phyloP scores from a whole-genome alignment of 352 stramenopile genomes.

The Phytophthora aleatoria region DNA sequence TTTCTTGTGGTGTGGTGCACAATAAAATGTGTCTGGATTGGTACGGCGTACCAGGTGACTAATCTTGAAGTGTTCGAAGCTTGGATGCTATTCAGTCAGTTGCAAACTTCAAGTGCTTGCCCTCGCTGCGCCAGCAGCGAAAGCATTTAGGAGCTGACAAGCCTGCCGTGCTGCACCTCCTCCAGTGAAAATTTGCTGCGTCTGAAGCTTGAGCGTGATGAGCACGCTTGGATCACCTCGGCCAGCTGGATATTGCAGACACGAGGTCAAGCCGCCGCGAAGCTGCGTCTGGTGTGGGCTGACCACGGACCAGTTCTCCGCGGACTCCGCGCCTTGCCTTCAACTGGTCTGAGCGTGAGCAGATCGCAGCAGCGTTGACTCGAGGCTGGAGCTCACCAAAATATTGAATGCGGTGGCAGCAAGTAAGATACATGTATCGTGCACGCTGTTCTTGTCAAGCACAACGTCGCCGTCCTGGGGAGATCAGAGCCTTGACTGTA shows the following conservation, averaged over 20 bases:
- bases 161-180: background rate
- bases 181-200: constrained; percentile 13
- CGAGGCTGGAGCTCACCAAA: constrained; percentile 4
- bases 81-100: constrained; percentile 22
- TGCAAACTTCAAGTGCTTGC: background rate
- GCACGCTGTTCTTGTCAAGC: no score
- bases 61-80: background rate
- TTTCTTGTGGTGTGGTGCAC: constrained; percentile 12
- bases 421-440: no score
- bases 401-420: no score
- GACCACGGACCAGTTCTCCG: constrained; percentile 7
- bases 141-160: background rate
- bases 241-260: constrained; percentile 17
- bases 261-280: constrained; percentile 4
- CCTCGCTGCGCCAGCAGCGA: no score
- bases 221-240: constrained; percentile 20
- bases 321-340: constrained; percentile 6
- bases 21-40: constrained; percentile 10
- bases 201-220: constrained; percentile 8
- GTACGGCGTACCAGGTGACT: constrained; percentile 1
- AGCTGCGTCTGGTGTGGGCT: constrained; percentile 4
- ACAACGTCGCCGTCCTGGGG: no score
- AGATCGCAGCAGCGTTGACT: background rate
- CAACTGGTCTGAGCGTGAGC: constrained; percentile 22
- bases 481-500: no score